Evolutionary conservation across 148 eudicot genomes (phyloP).

Genomic region (Selenicereus undatus): DNA sequence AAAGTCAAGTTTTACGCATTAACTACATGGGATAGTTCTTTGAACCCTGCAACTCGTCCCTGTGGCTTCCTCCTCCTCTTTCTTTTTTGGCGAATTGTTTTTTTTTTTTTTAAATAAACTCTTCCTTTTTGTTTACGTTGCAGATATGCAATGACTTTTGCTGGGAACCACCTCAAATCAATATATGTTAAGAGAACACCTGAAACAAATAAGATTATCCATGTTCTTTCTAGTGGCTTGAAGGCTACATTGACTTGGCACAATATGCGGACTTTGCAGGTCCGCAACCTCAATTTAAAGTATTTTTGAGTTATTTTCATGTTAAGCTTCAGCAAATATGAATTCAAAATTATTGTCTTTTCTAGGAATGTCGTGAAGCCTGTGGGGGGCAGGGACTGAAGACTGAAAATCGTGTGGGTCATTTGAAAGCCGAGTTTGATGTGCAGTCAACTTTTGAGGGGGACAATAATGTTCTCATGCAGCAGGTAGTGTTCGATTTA

Average conservation of each 20-base stretch:
- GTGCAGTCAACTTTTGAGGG: slow-evolving; percentile 96
- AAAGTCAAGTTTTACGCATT: not conserved
- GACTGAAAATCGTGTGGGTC: slow-evolving; percentile 91
- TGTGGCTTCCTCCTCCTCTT: no score
- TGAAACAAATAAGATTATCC: slow-evolving; percentile 66
- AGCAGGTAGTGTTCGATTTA: slow-evolving; percentile 58
- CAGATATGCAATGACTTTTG: slow-evolving; percentile 97
- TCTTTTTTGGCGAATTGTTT: not conserved
- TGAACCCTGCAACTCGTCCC: not conserved
- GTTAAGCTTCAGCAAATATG: not conserved
- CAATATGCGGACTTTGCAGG: slow-evolving; percentile 97
- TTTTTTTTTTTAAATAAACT: no score
- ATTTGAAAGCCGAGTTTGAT: slow-evolving; percentile 81
- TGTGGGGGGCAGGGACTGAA: slow-evolving; percentile 96
- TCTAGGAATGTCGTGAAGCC: slow-evolving; percentile 95
- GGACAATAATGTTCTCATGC: slow-evolving; percentile 98
- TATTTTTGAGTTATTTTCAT: not conserved
- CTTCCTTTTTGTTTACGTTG: slow-evolving; percentile 6
- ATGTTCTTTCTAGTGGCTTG: slow-evolving; percentile 82
- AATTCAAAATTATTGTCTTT: not conserved
- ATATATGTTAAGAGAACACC: slow-evolving; percentile 78
- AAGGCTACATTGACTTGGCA: slow-evolving; percentile 92
- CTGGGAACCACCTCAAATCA: slow-evolving; percentile 73
- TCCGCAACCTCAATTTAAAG: slow-evolving; percentile 21
- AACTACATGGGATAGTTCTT: not conserved